Base-by-base conservation (phyloP, 164 flowering plant genomes). In the Cinnamomum chago region DNA sequence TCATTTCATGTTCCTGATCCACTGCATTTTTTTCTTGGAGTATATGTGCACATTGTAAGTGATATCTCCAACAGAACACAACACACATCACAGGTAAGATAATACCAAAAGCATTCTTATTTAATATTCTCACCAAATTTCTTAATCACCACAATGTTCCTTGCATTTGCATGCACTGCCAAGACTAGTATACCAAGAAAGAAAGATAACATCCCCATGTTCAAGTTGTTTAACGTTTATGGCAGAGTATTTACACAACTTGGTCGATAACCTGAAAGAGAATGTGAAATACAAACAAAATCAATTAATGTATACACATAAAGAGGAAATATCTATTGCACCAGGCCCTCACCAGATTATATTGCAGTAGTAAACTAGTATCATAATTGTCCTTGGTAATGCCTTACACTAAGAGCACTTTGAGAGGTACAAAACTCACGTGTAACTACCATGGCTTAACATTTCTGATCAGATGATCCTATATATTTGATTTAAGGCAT, bases 111-210 rank as follows among this genome's bases (percentile, higher is more conserved):
- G 13, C n/a, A 14, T n/a, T 28, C 62, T 20, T 9, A 28, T 5
- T 28, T 10, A 9, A 9, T 27, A 58, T 15, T 10, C 70, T 73
- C 23, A 73, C 76, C 70, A n/a, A 30, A 10, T 35, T 52, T 51
- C 69, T 67, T 51, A 28, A 73, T 50, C 40, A 50, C 27, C 50
- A 73, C 24, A 65, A 27, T 28, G 23, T 73, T 73, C 70, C 76
- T 73, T 3, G 62, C 70, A 65, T 50, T 66, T 23, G 51, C 50
- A 51, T 23, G 62, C 10, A n/a, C 76, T 13, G 25, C 24, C 50
- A 40, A 28, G 51, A 73, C 9, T 6, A 65, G 62, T 24, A 73
- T 23, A 58, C 15, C 52, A 50, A 30, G 17, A 27, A 73, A 28
- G 10, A 65, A 66, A 73, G 23, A 73, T 27, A 30, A 15, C 35